These are phyloP conservation scores for Lachancea thermotolerans DNA, from an alignment of 805 yeast species.

Conservation along the genomic window DNA sequence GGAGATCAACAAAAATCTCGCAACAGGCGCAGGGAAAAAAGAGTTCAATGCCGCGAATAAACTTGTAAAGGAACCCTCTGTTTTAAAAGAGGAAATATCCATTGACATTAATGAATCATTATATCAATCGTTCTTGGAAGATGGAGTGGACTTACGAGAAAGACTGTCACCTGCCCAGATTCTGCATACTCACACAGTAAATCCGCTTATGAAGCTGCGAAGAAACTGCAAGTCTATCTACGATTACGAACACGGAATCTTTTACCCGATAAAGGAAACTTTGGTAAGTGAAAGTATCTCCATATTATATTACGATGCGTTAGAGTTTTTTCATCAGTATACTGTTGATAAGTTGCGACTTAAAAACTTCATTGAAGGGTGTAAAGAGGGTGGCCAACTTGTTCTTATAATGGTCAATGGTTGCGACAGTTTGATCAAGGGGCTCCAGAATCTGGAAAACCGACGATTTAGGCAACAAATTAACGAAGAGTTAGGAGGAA, in stretches of 20 bases:
- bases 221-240: constrained; percentile 45
- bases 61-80: constrained; percentile 40
- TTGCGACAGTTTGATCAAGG: constrained; percentile 40
- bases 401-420: constrained; percentile 44
- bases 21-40: constrained; percentile 9
- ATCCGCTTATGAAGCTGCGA: constrained; percentile 47
- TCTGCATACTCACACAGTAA: constrained; percentile 17
- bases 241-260: constrained; percentile 42
- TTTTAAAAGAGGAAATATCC: constrained; percentile 44
- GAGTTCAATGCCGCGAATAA: constrained; percentile 34
- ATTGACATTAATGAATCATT: constrained; percentile 35
- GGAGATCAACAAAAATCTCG: constrained; percentile 4
- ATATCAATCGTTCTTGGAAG: constrained; percentile 26
- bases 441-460: constrained; percentile 41
- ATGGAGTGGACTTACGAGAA: constrained; percentile 15
- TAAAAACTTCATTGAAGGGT: constrained; percentile 20
- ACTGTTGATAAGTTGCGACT: constrained; percentile 21
- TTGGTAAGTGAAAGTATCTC: constrained; percentile 39
- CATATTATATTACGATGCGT: constrained; percentile 42
- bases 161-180: constrained; percentile 24
- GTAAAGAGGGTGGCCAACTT: constrained; percentile 22
- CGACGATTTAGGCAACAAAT: constrained; percentile 37
- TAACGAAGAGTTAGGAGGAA: constrained; percentile 22
- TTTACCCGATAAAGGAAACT: constrained; percentile 44
- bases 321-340: constrained; percentile 36